phyloP scores from a whole-genome alignment of 495 filamentous ascomycete genomes.

The Trichoderma erinaceum region DNA sequence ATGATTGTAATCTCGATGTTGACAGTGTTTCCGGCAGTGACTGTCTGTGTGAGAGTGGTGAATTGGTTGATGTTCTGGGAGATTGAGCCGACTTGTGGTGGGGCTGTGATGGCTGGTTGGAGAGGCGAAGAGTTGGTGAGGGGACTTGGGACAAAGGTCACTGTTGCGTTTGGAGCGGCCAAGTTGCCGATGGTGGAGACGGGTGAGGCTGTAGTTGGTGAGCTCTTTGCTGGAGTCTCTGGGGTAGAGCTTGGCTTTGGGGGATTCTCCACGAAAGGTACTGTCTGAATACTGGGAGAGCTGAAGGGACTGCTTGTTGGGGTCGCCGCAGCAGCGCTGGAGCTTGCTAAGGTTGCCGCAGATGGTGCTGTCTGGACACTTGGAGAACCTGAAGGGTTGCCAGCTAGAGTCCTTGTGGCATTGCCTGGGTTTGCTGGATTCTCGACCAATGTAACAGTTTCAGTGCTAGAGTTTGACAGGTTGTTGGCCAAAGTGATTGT shows the following conservation, averaged over 20 bases:
- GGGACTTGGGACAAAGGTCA: neutral
- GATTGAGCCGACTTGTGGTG: neutral
- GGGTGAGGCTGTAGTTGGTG: neutral
- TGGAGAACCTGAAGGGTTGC: neutral
- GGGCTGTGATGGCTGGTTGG: neutral
- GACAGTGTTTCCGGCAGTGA: neutral
- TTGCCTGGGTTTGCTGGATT: neutral
- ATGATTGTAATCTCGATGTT: conserved; percentile 14
- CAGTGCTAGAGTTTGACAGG: neutral
- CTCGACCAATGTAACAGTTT: neutral
- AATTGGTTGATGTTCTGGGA: neutral
- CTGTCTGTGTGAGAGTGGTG: conserved; percentile 8
- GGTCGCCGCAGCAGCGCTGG: neutral
- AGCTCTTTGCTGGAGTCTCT: neutral
- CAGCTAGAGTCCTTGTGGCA: neutral
- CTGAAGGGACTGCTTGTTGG: neutral
- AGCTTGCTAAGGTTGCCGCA: neutral
- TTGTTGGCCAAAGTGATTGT: neutral
- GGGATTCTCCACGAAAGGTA: neutral
- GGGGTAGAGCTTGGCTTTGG: neutral
- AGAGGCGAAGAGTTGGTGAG: neutral
- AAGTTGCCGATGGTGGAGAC: neutral
- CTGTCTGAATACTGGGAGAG: neutral
- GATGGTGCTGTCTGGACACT: neutral
- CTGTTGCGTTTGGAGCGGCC: neutral